Evolutionary conservation across 352 stramenopile species (phyloP), one percentile per base, ranked within the genome.

Genomic region (Phytophthora aleatoria): DNA sequence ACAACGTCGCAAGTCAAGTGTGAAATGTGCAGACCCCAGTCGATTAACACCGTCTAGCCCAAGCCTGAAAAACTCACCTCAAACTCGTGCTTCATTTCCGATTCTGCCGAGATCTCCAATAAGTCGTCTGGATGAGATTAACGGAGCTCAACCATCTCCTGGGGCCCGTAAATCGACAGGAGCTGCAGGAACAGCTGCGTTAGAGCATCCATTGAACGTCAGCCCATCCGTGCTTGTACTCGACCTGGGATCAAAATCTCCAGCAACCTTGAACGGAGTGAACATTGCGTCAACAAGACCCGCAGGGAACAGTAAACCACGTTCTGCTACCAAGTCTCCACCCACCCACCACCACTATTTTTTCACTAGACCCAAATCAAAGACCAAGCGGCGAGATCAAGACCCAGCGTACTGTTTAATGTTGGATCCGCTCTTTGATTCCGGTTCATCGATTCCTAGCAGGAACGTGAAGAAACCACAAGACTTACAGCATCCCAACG

Each of bases 401-500:
- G 70, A 79, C 20, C 61, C 67, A 30, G 63, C 39, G 3, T 67
- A 69, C 11, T 61, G 50, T 12, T 66, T 90, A 26, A 90, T 91
- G 81, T 71, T 92, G 8, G 84, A 92, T 43, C 81, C 81, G 11
- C 70, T 91, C 2, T 92, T 91, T 61, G 76, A 86, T 33, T 69
- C 71, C 11, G 56, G 3, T 58, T 50, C n/a, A 41, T 30, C 28
- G n/a, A 54, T 27, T 42, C 44, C 9, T 27, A 67, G 50, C 53
- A 69, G 30, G 33, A 52, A 49, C 12, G 39, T 41, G 26, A 35
- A 69, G 16, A 38, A 24, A 27, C 16, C 6, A 10, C 45, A 53
- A 7, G 56, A 65, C 12, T 36, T 13, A 30, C 55, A 67, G 20
- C 20, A 65, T 44, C 33, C 20, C 24, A 61, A 5, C 9, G 52